These are phyloP conservation scores for Starmerella asiatica DNA, from an alignment of 805 yeast species.

Conservation along the genomic window DNA sequence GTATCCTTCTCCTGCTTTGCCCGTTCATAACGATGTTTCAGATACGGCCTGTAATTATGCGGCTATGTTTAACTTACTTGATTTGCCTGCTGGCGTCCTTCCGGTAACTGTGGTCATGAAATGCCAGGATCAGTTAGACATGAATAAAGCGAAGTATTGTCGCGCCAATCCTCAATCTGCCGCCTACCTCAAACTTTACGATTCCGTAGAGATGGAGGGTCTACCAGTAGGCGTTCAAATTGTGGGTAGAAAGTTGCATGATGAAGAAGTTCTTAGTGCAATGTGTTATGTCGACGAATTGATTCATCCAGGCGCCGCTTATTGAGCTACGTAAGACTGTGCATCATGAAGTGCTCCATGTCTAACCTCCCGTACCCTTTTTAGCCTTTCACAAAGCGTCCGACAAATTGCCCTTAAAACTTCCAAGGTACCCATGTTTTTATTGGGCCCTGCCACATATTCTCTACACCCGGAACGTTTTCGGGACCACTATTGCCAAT, in stretches of 20 bases:
- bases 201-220: conserved; percentile 33
- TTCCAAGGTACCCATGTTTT: no score
- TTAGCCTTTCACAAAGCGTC: no score
- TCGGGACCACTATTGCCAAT: no score
- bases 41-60: conserved; percentile 37
- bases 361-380: no score
- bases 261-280: conserved; percentile 43
- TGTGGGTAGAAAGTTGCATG: conserved; percentile 45
- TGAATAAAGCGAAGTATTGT: conserved; percentile 4
- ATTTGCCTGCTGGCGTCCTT: conserved; percentile 41
- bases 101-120: conserved; percentile 45
- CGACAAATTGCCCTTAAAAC: no score
- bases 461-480: no score
- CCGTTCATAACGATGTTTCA: conserved; percentile 26
- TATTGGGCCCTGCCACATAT: no score
- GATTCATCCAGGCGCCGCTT: no score
- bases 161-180: conserved; percentile 31
- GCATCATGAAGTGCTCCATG: no score
- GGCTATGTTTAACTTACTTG: conserved; percentile 39
- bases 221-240: conserved; percentile 56
- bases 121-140: conserved; percentile 22
- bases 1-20: conserved; percentile 32
- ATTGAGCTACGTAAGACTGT: no score
- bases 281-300: conserved; percentile 30
- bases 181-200: conserved; percentile 33